phyloP scores from a whole-genome alignment of 2,329 filamentous ascomycete genomes.

The Parastagonospora avenae region DNA sequence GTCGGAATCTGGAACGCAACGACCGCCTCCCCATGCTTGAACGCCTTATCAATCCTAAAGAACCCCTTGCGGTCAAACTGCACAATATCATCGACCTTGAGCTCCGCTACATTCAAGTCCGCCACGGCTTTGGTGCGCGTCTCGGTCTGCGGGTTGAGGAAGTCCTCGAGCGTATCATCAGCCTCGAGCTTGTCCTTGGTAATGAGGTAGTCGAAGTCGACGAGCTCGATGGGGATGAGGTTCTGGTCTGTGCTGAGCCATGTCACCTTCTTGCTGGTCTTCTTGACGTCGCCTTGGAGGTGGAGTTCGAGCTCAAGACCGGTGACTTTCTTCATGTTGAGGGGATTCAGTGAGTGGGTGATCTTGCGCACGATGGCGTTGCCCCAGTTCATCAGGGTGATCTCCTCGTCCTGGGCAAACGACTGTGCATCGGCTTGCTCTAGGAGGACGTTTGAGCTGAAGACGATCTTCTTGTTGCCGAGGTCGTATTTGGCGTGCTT shows the following conservation, averaged over 20 bases:
- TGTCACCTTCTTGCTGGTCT: constrained; percentile 94
- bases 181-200: constrained; percentile 94
- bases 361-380: constrained; percentile 80
- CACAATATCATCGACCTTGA: constrained; percentile 89
- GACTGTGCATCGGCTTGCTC: constrained; percentile 85
- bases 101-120: constrained; percentile 76
- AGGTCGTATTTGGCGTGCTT: constrained; percentile 91
- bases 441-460: constrained; percentile 74
- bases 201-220: constrained; percentile 94
- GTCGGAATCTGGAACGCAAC: constrained; percentile 74
- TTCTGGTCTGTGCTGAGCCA: constrained; percentile 84
- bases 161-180: constrained; percentile 81
- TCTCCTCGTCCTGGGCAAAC: constrained; percentile 85
- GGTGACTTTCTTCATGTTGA: constrained; percentile 61
- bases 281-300: constrained; percentile 89
- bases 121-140: constrained; percentile 75
- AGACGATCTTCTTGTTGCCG: constrained; percentile 84
- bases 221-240: constrained; percentile 80
- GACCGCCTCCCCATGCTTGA: constrained; percentile 62
- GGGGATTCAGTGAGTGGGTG: constrained; percentile 56
- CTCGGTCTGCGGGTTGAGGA: constrained; percentile 76
- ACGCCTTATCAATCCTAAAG: constrained; percentile 78
- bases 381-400: constrained; percentile 97
- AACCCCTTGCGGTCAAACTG: constrained; percentile 95
- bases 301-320: constrained; percentile 83